phyloP scores from a whole-genome alignment of 148 eudicot genomes.

The Polygonum maritimum region DNA sequence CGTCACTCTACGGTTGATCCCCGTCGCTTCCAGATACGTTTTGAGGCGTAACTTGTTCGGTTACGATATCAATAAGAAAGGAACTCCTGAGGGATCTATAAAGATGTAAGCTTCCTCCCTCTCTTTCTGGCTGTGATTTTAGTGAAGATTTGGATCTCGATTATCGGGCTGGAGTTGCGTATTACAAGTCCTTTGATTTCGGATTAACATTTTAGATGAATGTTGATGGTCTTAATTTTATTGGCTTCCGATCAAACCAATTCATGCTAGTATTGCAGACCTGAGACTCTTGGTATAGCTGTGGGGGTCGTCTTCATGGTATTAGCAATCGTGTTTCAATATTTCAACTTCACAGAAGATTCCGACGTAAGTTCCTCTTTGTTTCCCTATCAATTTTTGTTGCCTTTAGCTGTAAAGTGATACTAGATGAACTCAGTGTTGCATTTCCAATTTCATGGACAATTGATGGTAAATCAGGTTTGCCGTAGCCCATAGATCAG shows the following conservation, averaged over 20 bases:
- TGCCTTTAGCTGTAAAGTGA: constrained; percentile 4
- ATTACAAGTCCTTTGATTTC: neutral
- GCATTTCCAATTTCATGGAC: neutral
- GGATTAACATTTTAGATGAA: no score
- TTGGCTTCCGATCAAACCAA: neutral
- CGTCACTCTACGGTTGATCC: constrained; percentile 49
- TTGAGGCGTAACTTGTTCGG: constrained; percentile 80
- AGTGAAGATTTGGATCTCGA: neutral
- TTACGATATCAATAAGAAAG: constrained; percentile 77
- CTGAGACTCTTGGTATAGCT: constrained; percentile 85
- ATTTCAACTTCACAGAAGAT: constrained; percentile 82
- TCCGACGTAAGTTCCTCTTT: constrained; percentile 50
- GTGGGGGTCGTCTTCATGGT: constrained; percentile 85
- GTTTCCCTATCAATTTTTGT: neutral
- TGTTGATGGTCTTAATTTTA: no score
- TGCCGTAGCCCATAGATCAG: neutral
- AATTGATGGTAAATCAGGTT: neutral
- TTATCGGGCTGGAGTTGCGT: neutral
- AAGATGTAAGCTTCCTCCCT: constrained; percentile 48
- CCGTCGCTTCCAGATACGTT: constrained; percentile 79
- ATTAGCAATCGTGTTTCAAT: constrained; percentile 67
- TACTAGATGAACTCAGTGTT: neutral
- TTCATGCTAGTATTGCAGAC: constrained; percentile 44
- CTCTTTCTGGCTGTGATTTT: neutral
- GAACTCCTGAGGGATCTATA: constrained; percentile 68